Evolutionary conservation across 2,329 filamentous ascomycete species (phyloP).

Genomic region (Phialophora verrucosa): DNA sequence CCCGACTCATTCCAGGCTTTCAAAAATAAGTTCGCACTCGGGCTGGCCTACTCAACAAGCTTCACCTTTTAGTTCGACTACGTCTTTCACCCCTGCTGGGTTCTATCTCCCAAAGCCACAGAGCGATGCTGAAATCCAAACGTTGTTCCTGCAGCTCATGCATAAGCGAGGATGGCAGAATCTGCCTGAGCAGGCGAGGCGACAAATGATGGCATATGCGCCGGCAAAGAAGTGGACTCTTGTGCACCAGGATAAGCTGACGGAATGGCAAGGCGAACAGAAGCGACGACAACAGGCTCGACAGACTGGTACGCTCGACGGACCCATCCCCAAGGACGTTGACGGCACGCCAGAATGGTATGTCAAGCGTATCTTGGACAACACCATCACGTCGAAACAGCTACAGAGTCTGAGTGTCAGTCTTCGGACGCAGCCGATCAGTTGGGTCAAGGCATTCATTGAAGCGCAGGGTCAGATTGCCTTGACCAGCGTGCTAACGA

Average conservation of each 20-base stretch:
- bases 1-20: conserved; percentile 49
- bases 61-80: conserved; percentile 55
- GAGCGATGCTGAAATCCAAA: conserved; percentile 83
- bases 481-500: conserved; percentile 87
- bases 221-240: conserved; percentile 97
- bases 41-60: conserved; percentile 50
- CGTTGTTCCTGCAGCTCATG: conserved; percentile 93
- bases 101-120: conserved; percentile 72
- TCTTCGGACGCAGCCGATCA: conserved; percentile 92
- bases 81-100: conserved; percentile 59
- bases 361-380: conserved; percentile 94
- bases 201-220: conserved; percentile 96
- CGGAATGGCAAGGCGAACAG: conserved; percentile 92
- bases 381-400: conserved; percentile 88
- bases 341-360: conserved; percentile 98
- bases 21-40: conserved; percentile 50
- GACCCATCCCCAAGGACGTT: conserved; percentile 74
- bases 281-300: conserved; percentile 79
- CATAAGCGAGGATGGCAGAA: conserved; percentile 98
- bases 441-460: conserved; percentile 95
- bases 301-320: conserved; percentile 70
- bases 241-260: conserved; percentile 90
- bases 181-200: conserved; percentile 87
- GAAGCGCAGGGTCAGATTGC: conserved; percentile 97
- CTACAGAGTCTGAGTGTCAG: conserved; percentile 93